These are phyloP conservation scores for Entomortierella lignicola DNA, from an alignment of 192 early-diverging fungal genomes.

Conservation along the genomic window DNA sequence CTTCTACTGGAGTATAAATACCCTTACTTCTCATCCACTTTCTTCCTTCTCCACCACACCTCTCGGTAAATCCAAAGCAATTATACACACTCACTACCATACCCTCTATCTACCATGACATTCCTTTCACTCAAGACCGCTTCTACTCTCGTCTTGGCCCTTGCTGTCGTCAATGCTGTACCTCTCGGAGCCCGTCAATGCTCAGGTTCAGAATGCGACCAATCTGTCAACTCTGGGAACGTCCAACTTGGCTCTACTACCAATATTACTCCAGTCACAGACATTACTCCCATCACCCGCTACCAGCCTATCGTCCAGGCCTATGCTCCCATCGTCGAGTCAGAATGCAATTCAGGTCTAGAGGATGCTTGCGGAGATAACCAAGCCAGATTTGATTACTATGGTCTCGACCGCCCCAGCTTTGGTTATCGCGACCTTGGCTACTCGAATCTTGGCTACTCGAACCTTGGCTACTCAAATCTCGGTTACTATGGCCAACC, in stretches of 20 bases:
- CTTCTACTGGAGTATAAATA: no score
- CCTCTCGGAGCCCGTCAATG: constrained; percentile 21
- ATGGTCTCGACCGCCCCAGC: neutral
- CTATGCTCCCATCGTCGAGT: constrained; percentile 22
- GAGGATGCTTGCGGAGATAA: neutral
- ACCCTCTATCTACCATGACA: constrained; percentile 1
- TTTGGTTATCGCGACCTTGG: neutral
- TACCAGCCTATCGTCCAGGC: constrained; percentile 43
- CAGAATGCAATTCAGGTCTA: constrained; percentile 24
- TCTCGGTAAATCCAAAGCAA: neutral
- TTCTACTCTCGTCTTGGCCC: constrained; percentile 14
- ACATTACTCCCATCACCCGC: constrained; percentile 37
- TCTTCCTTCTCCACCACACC: neutral
- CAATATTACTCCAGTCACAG: constrained; percentile 26
- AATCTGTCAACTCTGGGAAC: constrained; percentile 14
- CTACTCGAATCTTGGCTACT: neutral
- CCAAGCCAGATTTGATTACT: neutral
- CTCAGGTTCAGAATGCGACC: constrained; percentile 18
- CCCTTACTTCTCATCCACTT: neutral
- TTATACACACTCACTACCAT: neutral
- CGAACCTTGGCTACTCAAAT: neutral
- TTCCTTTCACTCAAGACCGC: constrained; percentile 20
- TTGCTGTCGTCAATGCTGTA: constrained; percentile 14
- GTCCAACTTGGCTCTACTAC: constrained; percentile 23
- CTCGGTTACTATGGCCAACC: neutral